Base-by-base conservation (phyloP, 441 rosid genomes). In the Erodium texanum region DNA sequence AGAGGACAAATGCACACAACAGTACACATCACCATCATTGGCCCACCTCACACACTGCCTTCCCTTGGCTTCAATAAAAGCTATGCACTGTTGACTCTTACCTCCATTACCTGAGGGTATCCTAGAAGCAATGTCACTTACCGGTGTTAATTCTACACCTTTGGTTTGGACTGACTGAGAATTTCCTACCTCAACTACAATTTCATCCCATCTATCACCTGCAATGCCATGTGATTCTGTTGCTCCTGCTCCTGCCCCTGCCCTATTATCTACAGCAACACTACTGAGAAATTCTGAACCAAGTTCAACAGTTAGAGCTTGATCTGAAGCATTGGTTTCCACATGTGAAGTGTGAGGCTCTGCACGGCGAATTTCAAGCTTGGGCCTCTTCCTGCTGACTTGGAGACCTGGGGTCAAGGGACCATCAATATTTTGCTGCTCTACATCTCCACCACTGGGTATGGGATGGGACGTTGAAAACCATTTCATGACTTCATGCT, bases 11-110 rank as follows among this genome's bases (percentile, higher is more conserved):
- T 95, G 98, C 73, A 95, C 95, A 79, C 99, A 95, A 69, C 99
- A 95, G 70, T 89, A 92, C 62, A 89, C 85, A 79, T 95, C 99
- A 23, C 99, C 96, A 24, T 95, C 98, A 62, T 95, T 95, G 19
- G 98, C 99, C 87, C 93, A 92, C 81, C 99, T 90, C 73, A 90
- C 95, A 66, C 99, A 95, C 78, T 87, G 97, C 68, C 99, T 86
- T 78, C 95, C 97, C 78, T 95, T 95, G 0, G 98, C 79, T 77
- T 95, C 96, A 65, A 95, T 88, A 78, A 86, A 95, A 69, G 99
- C 99, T 76, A 69, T 74, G 74, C 99, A 95, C 71, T 86, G 97
- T 64, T 87, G 85, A 75, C 83, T 87, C 81, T 85, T 90, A 74
- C 73, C 82, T 22, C 90, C 90, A 70, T 76, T 61, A 72, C 83